Evolutionary conservation across 768 basidiomycete genomes (phyloP).

Genomic region (Boletus vinaceobasis): DNA sequence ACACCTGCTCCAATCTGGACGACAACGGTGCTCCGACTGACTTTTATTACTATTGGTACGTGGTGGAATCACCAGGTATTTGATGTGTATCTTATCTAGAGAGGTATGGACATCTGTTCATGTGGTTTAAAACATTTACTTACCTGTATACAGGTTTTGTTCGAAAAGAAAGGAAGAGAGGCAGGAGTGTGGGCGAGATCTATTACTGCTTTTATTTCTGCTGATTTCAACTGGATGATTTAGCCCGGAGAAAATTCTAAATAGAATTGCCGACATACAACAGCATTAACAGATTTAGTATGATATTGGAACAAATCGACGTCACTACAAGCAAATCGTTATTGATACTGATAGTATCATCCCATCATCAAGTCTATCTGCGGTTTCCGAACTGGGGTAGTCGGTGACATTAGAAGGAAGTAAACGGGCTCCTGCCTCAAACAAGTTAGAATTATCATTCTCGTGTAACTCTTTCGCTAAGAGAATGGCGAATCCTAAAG

Average conservation of each 20-base stretch:
- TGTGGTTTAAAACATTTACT: too few species aligned
- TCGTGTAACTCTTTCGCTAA: too few species aligned
- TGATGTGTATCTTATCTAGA: not conserved
- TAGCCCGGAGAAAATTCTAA: not conserved
- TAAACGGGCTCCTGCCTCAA: too few species aligned
- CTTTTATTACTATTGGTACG: not conserved
- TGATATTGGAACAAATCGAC: too few species aligned
- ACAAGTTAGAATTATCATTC: too few species aligned
- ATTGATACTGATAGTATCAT: not conserved
- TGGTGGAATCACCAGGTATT: too few species aligned
- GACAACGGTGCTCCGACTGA: not conserved
- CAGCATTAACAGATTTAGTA: too few species aligned
- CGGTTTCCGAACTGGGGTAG: too few species aligned
- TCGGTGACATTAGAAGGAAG: too few species aligned
- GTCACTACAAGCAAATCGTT: not conserved
- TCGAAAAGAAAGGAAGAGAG: not conserved
- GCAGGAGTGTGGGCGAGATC: not conserved
- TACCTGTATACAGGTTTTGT: not conserved
- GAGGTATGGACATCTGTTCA: not conserved
- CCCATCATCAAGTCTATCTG: not conserved
- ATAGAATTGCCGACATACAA: not conserved
- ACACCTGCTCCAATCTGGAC: not conserved
- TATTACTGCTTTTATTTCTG: not conserved
- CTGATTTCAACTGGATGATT: too few species aligned
- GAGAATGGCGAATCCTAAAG: too few species aligned